phyloP scores from a whole-genome alignment of 2,329 filamentous ascomycete genomes.

The Aspergillus glaucus region DNA sequence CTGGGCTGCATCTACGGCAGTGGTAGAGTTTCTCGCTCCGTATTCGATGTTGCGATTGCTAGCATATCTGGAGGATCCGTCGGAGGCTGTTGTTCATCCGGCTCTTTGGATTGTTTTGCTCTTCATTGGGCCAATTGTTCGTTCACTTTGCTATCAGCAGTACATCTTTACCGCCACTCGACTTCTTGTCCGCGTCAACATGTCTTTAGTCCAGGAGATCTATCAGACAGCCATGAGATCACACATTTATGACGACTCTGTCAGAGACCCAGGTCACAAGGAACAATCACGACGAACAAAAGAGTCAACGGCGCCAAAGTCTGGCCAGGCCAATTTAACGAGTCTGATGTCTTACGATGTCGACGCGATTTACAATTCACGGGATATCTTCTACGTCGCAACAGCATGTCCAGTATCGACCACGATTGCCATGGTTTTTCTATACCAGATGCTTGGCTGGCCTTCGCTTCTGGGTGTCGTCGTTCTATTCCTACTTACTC shows the following conservation, averaged over 20 bases:
- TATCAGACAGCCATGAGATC: conserved; percentile 52
- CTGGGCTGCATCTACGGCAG: conserved; percentile 17
- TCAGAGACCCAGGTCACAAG: background rate
- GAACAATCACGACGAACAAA: background rate
- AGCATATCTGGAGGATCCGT: conserved; percentile 45
- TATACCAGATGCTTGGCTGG: conserved; percentile 54
- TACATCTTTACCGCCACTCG: conserved; percentile 54
- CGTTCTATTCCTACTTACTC: conserved; percentile 44
- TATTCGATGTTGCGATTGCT: conserved; percentile 51
- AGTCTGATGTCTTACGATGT: conserved; percentile 57
- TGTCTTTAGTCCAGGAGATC: conserved; percentile 53
- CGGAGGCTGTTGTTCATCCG: conserved; percentile 41
- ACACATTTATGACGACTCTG: conserved; percentile 46
- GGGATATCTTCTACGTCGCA: conserved; percentile 46
- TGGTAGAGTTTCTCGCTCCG: conserved; percentile 47
- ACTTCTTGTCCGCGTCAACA: conserved; percentile 51
- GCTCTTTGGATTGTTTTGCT: conserved; percentile 51
- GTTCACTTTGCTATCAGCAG: conserved; percentile 50
- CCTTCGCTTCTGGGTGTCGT: conserved; percentile 48
- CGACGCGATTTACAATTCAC: conserved; percentile 48
- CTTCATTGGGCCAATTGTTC: conserved; percentile 46
- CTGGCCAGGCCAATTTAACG: conserved; percentile 47
- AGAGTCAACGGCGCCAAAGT: conserved; percentile 20
- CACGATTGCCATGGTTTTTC: conserved; percentile 43
- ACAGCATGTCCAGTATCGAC: conserved; percentile 46